phyloP scores from a whole-genome alignment of 805 yeast genomes.

The Candida methanosorbosa region DNA sequence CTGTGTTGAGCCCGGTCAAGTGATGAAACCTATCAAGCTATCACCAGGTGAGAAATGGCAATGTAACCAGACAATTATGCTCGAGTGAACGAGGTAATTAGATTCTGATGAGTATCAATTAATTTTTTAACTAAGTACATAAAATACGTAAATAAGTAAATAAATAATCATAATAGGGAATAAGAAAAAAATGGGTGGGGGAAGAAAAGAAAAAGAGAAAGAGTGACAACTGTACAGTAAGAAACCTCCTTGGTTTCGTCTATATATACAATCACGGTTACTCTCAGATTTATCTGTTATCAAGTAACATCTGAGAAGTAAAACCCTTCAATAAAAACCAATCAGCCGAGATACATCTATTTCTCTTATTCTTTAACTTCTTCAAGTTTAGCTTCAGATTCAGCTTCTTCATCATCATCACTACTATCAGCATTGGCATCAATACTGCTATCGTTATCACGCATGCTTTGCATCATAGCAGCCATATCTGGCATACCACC shows the following conservation, averaged over 20 bases:
- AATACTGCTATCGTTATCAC: neutral
- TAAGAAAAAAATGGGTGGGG: too few species aligned
- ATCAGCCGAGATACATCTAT: too few species aligned
- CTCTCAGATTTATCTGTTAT: too few species aligned
- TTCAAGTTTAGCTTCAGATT: constrained; percentile 1
- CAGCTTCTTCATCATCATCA: constrained; percentile 4
- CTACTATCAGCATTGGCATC: constrained; percentile 13
- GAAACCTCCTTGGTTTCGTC: too few species aligned
- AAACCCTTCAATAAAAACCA: too few species aligned
- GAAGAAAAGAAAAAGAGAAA: neutral
- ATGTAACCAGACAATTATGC: constrained; percentile 7
- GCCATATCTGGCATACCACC: constrained; percentile 18
- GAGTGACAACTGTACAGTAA: too few species aligned
- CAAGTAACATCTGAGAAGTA: too few species aligned
- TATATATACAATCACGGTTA: too few species aligned
- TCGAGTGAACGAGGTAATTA: neutral
- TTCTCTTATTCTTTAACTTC: neutral
- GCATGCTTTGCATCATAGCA: constrained; percentile 7
- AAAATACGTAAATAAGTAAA: neutral
- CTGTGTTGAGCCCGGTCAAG: constrained; percentile 14
- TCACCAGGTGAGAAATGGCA: constrained; percentile 7
- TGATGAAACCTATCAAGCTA: constrained; percentile 5
- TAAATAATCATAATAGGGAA: too few species aligned
- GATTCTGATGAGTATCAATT: too few species aligned
- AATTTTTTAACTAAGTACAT: neutral